Evolutionary conservation across 768 basidiomycete species (phyloP).

Genomic region (Agaricus blazei): DNA sequence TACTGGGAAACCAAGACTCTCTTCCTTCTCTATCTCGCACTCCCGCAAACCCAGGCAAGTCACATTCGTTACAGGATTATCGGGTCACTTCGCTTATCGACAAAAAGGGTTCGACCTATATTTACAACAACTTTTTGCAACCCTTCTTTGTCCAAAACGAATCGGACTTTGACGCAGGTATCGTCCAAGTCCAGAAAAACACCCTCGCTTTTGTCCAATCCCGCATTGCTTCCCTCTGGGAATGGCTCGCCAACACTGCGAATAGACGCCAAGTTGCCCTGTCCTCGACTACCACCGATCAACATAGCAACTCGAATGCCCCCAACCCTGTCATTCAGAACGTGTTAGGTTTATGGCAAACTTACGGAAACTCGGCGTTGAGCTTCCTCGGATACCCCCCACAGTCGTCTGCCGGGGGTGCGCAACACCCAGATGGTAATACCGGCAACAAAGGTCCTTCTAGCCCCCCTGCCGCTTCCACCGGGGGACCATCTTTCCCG

Average conservation of each 20-base stretch:
- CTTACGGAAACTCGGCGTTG: conserved; percentile 35
- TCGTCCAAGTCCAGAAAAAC: conserved; percentile 50
- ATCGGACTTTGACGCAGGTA: conserved; percentile 51
- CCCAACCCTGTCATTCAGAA: neutral
- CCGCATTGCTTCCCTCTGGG: conserved; percentile 44
- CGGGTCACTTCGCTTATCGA: conserved; percentile 5
- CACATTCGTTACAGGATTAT: neutral
- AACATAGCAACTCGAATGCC: neutral
- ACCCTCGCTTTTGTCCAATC: conserved; percentile 49
- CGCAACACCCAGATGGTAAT: conserved; percentile 2
- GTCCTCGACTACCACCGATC: neutral
- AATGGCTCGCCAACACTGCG: conserved; percentile 36
- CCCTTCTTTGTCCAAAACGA: conserved; percentile 61
- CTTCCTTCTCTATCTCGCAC: conserved; percentile 60
- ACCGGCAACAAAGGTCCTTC: neutral
- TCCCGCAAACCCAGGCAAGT: conserved; percentile 64
- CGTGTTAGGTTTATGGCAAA: conserved; percentile 29
- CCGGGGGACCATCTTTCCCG: conserved; percentile 30
- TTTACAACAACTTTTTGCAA: conserved; percentile 55
- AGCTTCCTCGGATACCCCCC: conserved; percentile 11
- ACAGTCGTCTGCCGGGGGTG: conserved; percentile 2
- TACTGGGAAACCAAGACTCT: conserved; percentile 72
- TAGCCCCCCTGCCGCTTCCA: neutral
- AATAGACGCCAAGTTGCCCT: conserved; percentile 30
- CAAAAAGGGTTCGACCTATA: conserved; percentile 58